These are phyloP conservation scores for Tripterygium wilfordii DNA, from an alignment of 177 flowering plant genomes.

Conservation along the genomic window DNA sequence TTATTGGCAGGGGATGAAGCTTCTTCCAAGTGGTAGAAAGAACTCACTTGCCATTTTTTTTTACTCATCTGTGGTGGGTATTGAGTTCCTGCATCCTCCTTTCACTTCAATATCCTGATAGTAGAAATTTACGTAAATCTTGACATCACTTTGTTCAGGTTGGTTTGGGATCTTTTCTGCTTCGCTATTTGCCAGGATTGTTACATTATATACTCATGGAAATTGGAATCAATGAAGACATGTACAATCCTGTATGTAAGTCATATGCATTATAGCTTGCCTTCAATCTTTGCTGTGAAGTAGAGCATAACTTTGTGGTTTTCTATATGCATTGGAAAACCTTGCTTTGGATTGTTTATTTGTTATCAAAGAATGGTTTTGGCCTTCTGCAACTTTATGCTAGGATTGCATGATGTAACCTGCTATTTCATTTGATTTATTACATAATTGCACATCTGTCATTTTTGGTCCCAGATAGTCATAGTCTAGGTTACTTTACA, in stretches of 20 bases:
- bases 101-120: background rate
- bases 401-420: too few relatives aligned
- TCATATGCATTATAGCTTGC: constrained; percentile 12
- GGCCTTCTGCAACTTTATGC: too few relatives aligned
- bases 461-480: too few relatives aligned
- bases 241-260: constrained; percentile 93
- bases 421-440: too few relatives aligned
- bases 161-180: constrained; percentile 74
- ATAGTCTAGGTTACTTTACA: too few relatives aligned
- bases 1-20: constrained; percentile 82
- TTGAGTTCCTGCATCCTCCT: background rate
- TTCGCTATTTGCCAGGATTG: constrained; percentile 54
- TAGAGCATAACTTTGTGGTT: background rate
- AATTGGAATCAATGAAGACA: constrained; percentile 78
- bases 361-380: too few relatives aligned
- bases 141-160: constrained; percentile 38
- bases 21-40: constrained; percentile 85
- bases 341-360: too few relatives aligned
- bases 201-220: constrained; percentile 43
- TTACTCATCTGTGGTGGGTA: constrained; percentile 68
- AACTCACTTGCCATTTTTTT: constrained; percentile 66
- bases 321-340: background rate
- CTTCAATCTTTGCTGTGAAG: background rate
- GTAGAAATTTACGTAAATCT: background rate
- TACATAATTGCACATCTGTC: too few relatives aligned